Conservation (phyloP, 306 rosid genomes). For the Gillenia trifoliata region DNA sequence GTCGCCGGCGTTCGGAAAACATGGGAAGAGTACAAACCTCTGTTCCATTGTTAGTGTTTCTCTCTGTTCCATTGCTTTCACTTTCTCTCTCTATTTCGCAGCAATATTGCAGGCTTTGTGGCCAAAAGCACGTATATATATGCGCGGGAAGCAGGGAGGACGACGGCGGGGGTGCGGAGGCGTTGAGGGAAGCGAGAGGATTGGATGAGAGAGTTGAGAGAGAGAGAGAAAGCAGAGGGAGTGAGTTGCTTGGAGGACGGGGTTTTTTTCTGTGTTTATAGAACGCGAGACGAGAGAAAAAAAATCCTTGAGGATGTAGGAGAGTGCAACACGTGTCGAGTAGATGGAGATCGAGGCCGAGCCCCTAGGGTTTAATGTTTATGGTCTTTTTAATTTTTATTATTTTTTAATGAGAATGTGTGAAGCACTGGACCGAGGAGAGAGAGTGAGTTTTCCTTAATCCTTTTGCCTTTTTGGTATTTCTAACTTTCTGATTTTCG, state of each 20-base stretch:
- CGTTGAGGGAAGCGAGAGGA: not conserved
- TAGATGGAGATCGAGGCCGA: slow-evolving; percentile 22
- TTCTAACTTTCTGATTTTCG: not conserved
- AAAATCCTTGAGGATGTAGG: slow-evolving; percentile 10
- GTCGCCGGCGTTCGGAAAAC: not conserved
- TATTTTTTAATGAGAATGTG: not conserved
- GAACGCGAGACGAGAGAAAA: slow-evolving; percentile 3
- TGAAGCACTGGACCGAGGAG: not conserved
- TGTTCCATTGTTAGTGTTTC: not conserved
- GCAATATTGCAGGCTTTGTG: not conserved
- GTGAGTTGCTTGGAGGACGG: slow-evolving; percentile 19
- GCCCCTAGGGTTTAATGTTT: slow-evolving; percentile 60
- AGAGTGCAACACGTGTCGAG: slow-evolving; percentile 41
- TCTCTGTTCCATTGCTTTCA: not conserved
- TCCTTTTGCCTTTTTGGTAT: no score
- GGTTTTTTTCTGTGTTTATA: not conserved
- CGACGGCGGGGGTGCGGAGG: not conserved
- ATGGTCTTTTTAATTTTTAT: not conserved
- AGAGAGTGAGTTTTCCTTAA: not conserved
- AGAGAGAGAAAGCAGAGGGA: not conserved
- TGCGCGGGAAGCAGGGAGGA: not conserved
- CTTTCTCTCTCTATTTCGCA: not conserved
- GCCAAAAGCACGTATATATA: not conserved
- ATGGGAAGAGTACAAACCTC: not conserved
- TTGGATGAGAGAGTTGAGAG: not conserved